Evolutionary conservation across 306 rosid species (phyloP), one percentile per base, ranked within the genome.

Genomic region (Carpinus viminea): DNA sequence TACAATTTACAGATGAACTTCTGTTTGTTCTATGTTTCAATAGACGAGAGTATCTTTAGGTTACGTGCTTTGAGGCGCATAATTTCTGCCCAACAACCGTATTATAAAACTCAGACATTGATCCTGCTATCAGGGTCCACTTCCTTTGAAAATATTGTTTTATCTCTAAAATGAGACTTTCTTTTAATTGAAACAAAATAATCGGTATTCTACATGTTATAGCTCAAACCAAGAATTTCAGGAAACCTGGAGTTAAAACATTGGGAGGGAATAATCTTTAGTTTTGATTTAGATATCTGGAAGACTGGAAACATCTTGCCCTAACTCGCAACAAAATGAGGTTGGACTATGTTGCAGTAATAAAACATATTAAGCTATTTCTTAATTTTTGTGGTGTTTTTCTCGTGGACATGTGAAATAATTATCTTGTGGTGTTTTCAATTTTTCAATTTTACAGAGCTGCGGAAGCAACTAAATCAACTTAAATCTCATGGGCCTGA

Each of bases 391-490:
- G 72, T 31, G 34, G 0, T 31, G 34, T 31, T 31, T 31, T 31
- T 31, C 34, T 31, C 34, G 34, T 31, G 34, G 34, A 31, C 65
- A 79, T 60, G 53, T 74, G 72, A 20, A 62, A 68, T 75, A 70
- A 70, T 74, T 72, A 47, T 76, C 84, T 62, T 72, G 72, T 38
- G 68, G 71, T 12, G 18, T 70, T 16, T 80, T 55, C 80, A 76
- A 60, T 3, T 43, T 82, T 69, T 53, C 80, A 73, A 76, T 82
- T 73, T 75, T 68, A 68, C 89, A 96, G 99, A 91, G 79, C 81
- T 96, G 54, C 88, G 94, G 84, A 91, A 91, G 82, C 96, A 96
- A 84, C 86, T 96, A 72, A 88, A 81, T 79, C 91, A 89, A 86
- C 99, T 96, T 5, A 98, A 91, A 70, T 92, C 91, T 26, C 82